phyloP scores from a whole-genome alignment of 1,284 basidiomycete genomes.

The Taiwanofungus camphoratus region DNA sequence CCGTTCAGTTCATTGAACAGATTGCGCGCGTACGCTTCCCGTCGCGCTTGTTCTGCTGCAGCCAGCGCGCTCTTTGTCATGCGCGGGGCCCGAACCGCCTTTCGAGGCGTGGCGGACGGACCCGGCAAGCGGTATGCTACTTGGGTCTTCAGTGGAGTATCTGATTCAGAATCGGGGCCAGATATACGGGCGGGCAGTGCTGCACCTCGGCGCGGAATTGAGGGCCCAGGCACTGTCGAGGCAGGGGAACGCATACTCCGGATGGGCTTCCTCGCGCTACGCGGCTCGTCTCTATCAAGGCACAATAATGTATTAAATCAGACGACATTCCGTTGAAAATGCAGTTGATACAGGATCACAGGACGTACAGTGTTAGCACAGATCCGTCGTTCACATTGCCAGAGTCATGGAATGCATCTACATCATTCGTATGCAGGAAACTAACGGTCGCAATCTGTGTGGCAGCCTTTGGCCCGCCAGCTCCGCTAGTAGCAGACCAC shows the following conservation, averaged over 20 bases:
- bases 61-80: constrained; percentile 40
- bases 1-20: constrained; percentile 82
- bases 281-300: constrained; percentile 48
- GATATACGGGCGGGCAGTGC: not conserved
- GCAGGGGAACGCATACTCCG: constrained; percentile 10
- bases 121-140: not conserved
- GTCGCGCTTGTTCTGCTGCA: constrained; percentile 39
- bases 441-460: too few relatives aligned
- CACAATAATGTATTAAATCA: too few relatives aligned
- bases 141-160: constrained; percentile 3
- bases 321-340: too few relatives aligned
- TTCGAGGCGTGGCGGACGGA: not conserved
- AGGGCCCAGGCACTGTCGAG: not conserved
- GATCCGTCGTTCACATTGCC: constrained; percentile 29
- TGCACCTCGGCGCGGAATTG: not conserved
- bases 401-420: too few relatives aligned
- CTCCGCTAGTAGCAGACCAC: too few relatives aligned
- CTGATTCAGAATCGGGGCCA: constrained; percentile 14
- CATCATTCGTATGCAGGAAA: too few relatives aligned
- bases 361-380: constrained; percentile 42
- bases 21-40: constrained; percentile 50
- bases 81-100: constrained; percentile 18
- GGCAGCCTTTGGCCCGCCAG: too few relatives aligned
- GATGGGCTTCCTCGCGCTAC: constrained; percentile 39
- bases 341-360: too few relatives aligned